These are phyloP conservation scores for Pythium insidiosum DNA, from an alignment of 352 stramenopile species.

Conservation along the genomic window DNA sequence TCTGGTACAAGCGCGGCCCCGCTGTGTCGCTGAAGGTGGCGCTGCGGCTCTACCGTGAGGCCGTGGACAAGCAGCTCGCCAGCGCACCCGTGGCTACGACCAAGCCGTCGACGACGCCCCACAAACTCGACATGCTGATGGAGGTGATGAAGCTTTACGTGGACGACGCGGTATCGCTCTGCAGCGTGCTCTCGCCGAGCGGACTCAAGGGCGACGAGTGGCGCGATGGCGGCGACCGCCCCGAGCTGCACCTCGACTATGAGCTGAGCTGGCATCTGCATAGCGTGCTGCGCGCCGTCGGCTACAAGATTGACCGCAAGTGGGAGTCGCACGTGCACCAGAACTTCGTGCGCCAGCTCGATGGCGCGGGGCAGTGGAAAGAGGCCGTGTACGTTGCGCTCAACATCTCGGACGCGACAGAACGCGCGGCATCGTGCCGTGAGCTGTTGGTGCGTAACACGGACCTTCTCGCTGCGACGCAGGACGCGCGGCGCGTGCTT, in stretches of 20 bases:
- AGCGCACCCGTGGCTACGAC: neutral
- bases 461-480: slow-evolving; percentile 25
- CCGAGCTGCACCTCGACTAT: slow-evolving; percentile 59
- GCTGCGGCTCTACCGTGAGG: slow-evolving; percentile 17
- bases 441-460: slow-evolving; percentile 60
- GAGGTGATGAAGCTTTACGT: slow-evolving; percentile 28
- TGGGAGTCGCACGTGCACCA: slow-evolving; percentile 76
- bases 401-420: slow-evolving; percentile 47
- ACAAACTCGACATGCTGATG: slow-evolving; percentile 21
- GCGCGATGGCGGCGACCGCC: no score
- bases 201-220: slow-evolving; percentile 3
- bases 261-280: slow-evolving; percentile 76
- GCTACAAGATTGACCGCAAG: slow-evolving; percentile 64
- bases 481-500: slow-evolving; percentile 28
- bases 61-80: slow-evolving; percentile 13
- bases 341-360: slow-evolving; percentile 76
- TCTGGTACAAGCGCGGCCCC: slow-evolving; percentile 29
- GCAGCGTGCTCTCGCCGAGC: slow-evolving; percentile 19
- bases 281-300: slow-evolving; percentile 58
- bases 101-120: neutral
- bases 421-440: slow-evolving; percentile 51
- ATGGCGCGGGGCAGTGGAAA: slow-evolving; percentile 53
- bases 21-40: slow-evolving; percentile 17
- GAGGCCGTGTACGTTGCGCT: slow-evolving; percentile 74
- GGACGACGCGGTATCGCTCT: slow-evolving; percentile 16